A percentile compares a stretch with the other conserved stretches of the same genome.
phyloP scores from a whole-genome alignment of 2,329 filamentous ascomycete genomes.

The Aspergillus spinulosporus region DNA sequence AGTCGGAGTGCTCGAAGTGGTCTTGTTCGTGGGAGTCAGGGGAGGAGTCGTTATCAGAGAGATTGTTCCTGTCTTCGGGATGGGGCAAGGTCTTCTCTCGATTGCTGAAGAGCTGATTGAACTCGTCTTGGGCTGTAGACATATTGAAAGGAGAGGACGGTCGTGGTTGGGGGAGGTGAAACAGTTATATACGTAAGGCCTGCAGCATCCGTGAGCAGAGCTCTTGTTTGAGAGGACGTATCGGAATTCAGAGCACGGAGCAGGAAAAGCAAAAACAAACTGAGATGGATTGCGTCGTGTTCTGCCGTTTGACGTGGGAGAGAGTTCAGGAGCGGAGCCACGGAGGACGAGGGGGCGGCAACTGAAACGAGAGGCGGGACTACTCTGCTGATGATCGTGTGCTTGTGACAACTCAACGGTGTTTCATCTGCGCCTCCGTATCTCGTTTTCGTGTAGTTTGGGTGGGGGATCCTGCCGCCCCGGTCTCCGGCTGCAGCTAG shows the following conservation, averaged over 20 bases:
- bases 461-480: too few species aligned
- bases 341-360: slow-evolving; percentile 18
- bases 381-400: too few species aligned
- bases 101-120: slow-evolving; percentile 44
- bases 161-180: slow-evolving; percentile 17
- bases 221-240: slow-evolving; percentile 4
- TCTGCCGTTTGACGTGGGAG: too few species aligned
- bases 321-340: slow-evolving; percentile 1
- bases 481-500: slow-evolving; percentile 4
- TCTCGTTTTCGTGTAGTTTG: too few species aligned
- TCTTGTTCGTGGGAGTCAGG: slow-evolving; percentile 22
- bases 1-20: slow-evolving; percentile 36
- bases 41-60: slow-evolving; percentile 29
- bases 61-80: slow-evolving; percentile 44
- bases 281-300: background rate
- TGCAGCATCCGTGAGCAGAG: slow-evolving; percentile 19
- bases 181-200: slow-evolving; percentile 14
- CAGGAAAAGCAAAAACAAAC: slow-evolving; percentile 10
- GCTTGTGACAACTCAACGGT: background rate
- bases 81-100: slow-evolving; percentile 40
- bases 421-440: too few species aligned
- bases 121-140: slow-evolving; percentile 50
- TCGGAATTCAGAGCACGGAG: background rate
- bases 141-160: slow-evolving; percentile 31
- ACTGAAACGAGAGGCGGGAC: slow-evolving; percentile 14